phyloP scores from a whole-genome alignment of 2,329 filamentous ascomycete genomes.

The Pochonia chlamydosporia region DNA sequence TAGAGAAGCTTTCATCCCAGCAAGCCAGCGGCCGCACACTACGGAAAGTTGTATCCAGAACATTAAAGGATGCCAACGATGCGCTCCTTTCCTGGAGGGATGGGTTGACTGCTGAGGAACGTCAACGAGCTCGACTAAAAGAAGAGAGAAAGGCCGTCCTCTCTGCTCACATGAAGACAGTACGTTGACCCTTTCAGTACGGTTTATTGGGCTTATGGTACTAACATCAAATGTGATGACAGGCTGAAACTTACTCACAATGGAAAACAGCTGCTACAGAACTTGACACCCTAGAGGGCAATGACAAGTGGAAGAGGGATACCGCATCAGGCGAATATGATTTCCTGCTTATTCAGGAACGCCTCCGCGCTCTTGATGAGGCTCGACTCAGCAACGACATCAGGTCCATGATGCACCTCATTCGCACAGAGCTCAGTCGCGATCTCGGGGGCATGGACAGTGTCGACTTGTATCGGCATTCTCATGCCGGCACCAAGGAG shows the following conservation, averaged over 20 bases:
- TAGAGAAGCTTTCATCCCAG: neutral
- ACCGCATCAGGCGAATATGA: slow-evolving; percentile 62
- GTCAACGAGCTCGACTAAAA: slow-evolving; percentile 37
- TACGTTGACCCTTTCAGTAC: no score
- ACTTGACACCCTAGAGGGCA: slow-evolving; percentile 73
- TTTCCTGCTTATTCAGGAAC: slow-evolving; percentile 58
- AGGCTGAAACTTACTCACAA: slow-evolving; percentile 64
- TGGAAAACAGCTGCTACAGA: slow-evolving; percentile 73
- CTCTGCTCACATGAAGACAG: slow-evolving; percentile 59
- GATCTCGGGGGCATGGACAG: slow-evolving; percentile 84
- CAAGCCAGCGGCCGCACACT: neutral
- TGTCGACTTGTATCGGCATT: slow-evolving; percentile 74
- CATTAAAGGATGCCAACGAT: slow-evolving; percentile 27
- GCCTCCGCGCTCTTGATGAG: slow-evolving; percentile 68
- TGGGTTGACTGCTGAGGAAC: slow-evolving; percentile 45
- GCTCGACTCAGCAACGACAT: slow-evolving; percentile 69
- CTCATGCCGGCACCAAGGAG: slow-evolving; percentile 78
- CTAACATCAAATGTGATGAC: slow-evolving; percentile 1
- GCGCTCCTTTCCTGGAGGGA: slow-evolving; percentile 43
- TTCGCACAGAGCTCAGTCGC: slow-evolving; percentile 74
- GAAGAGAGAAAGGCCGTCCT: slow-evolving; percentile 59
- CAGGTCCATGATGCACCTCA: slow-evolving; percentile 69
- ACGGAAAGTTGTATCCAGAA: slow-evolving; percentile 4
- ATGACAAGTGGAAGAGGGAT: slow-evolving; percentile 74
- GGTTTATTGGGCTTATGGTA: neutral